phyloP scores from a whole-genome alignment of 306 rosid species.

The Pachyrhizus erosus region DNA sequence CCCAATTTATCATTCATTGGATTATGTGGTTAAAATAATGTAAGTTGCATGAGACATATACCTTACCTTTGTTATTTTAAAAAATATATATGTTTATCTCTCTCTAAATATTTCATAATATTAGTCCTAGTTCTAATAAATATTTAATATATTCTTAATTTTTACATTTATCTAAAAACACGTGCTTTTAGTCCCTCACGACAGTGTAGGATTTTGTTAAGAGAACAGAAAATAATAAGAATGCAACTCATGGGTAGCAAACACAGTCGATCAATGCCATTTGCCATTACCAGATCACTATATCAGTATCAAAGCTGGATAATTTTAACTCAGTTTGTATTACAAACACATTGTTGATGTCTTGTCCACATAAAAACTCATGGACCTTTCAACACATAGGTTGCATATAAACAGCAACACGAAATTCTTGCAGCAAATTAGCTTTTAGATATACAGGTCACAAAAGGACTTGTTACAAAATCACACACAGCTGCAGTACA shows the following conservation, averaged over 20 bases:
- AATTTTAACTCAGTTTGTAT: slow-evolving; percentile 8
- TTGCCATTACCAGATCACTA: background rate
- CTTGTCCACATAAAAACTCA: slow-evolving; percentile 30
- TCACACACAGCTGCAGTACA: slow-evolving; percentile 33
- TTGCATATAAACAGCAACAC: slow-evolving; percentile 39
- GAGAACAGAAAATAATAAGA: background rate
- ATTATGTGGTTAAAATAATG: background rate
- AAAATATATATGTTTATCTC: no score
- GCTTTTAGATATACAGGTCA: slow-evolving; percentile 28
- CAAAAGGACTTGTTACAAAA: slow-evolving; percentile 24
- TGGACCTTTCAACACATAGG: slow-evolving; percentile 35
- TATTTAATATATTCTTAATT: no score
- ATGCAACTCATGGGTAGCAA: background rate
- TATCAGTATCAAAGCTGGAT: slow-evolving; percentile 3
- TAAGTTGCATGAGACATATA: no score
- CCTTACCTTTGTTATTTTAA: no score
- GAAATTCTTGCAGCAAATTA: slow-evolving; percentile 38
- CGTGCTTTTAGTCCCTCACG: background rate
- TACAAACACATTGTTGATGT: slow-evolving; percentile 28
- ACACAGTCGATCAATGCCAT: background rate
- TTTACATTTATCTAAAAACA: no score
- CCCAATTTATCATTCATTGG: background rate
- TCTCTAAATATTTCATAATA: background rate
- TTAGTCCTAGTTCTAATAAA: no score
- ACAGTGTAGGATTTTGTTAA: background rate